Evolutionary conservation across 73 alveolate genomes (phyloP), one percentile per base, ranked within the genome.

Genomic region (Symbiodinium natans): DNA sequence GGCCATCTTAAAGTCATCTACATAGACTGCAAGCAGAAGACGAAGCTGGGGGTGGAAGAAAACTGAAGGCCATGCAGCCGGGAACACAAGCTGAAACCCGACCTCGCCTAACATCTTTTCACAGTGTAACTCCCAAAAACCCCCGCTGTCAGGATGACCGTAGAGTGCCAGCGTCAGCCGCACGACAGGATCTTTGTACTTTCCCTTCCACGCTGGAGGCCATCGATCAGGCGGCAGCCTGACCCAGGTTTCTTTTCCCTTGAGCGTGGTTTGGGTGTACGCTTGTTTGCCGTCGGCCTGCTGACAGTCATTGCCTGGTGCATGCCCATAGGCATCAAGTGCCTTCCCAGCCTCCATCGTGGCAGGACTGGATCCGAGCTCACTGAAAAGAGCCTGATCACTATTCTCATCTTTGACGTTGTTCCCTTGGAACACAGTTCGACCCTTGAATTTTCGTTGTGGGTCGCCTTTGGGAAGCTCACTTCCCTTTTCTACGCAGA

Each of bases 131-230:
- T 83, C 92, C 73, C 92, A 83, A 0, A 83, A 68, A 5, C 92
- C 92, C 73, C 93, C 77, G 43, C 52, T 42, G 34, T 84, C 93
- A 33, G 93, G 93, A 52, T 84, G 93, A 1, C 93, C 82, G 17
- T 84, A 84, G n/a, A n/a, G n/a, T n/a, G n/a, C n/a, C n/a, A n/a
- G n/a, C n/a, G n/a, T n/a, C 11, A 84, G 34, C 25, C 38, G 48
- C 25, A 15, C 25, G 11, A 46, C 93, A 3, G 93, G 93, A 2
- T 74, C 19, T 9, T n/a, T 8, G 33, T 46, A 84, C 80, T 84
- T 84, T 0, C 93, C 52, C 1, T n/a, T n/a, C 93, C 93, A 84
- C 17, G 75, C 25, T 19, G 41, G 1, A 1, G 93, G 93, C 93
- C 93, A 84, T 0, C 93, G 42, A n/a, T 84, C 93, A 0, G 17